These are phyloP conservation scores for Trametes gibbosa DNA, from an alignment of 768 basidiomycete species.

Conservation along the genomic window DNA sequence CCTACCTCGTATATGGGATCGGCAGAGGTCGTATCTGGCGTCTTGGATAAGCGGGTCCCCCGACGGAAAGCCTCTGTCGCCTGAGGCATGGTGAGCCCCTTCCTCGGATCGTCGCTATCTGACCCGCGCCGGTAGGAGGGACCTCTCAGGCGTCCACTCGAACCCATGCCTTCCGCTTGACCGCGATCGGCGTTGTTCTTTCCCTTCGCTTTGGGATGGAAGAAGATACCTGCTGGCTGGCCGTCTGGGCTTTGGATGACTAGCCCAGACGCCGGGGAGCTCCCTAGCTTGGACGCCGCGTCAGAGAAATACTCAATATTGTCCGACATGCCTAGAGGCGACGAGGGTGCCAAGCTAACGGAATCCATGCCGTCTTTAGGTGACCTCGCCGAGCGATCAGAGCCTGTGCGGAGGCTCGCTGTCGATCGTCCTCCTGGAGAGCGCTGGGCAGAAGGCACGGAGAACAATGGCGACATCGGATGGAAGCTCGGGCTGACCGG, in stretches of 20 bases:
- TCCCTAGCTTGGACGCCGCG: constrained; percentile 67
- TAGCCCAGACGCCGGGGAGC: constrained; percentile 79
- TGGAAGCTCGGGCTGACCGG: constrained; percentile 74
- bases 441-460: constrained; percentile 32
- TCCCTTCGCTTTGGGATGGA: constrained; percentile 60
- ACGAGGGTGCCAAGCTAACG: constrained; percentile 50
- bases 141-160: constrained; percentile 7
- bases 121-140: constrained; percentile 19
- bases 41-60: constrained; percentile 9
- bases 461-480: constrained; percentile 44
- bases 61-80: background rate
- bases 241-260: constrained; percentile 93
- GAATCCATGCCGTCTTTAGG: constrained; percentile 43
- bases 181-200: constrained; percentile 29
- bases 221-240: constrained; percentile 92
- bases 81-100: background rate
- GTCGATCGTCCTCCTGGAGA: constrained; percentile 48
- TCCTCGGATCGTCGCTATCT: constrained; percentile 12
- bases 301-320: constrained; percentile 73
- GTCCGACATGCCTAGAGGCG: constrained; percentile 69
- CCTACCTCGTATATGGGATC: constrained; percentile 2
- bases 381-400: constrained; percentile 62
- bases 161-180: background rate
- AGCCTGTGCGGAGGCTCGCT: constrained; percentile 49
- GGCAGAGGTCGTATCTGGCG: background rate